A percentile compares a stretch with the other conserved stretches of the same genome.
phyloP scores from a whole-genome alignment of 495 filamentous ascomycete genomes.

The Usnea hakonensis region DNA sequence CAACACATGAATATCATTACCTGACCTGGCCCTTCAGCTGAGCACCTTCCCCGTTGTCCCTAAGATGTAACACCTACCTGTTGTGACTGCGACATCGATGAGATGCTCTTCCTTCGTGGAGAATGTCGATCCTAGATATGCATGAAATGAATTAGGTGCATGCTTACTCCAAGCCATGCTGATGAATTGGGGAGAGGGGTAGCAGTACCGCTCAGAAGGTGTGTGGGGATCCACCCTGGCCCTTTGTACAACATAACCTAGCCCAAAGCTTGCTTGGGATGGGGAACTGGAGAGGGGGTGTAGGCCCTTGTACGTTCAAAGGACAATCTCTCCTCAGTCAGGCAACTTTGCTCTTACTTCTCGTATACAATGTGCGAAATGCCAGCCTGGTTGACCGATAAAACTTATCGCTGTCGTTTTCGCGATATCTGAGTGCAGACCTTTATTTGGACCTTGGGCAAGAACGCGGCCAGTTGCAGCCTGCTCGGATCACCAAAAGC shows the following conservation, averaged over 20 bases:
- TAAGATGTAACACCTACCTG: no score
- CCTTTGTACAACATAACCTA: not conserved
- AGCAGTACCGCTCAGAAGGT: not conserved
- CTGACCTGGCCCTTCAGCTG: no score
- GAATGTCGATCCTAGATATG: no score
- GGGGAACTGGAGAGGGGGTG: not conserved
- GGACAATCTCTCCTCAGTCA: not conserved
- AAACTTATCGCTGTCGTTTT: not conserved
- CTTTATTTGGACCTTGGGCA: not conserved
- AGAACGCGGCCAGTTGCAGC: not conserved
- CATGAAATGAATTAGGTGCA: no score
- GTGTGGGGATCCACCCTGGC: not conserved
- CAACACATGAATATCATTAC: no score
- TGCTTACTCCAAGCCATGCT: no score
- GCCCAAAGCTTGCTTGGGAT: not conserved
- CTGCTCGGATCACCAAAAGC: not conserved
- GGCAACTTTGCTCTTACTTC: not conserved
- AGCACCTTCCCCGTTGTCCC: no score
- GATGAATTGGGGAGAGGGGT: no score
- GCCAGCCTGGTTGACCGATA: not conserved
- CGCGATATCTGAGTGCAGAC: not conserved
- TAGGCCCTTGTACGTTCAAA: not conserved
- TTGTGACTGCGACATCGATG: no score
- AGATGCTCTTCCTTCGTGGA: no score
- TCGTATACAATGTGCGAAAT: not conserved